Base-by-base conservation (phyloP, 73 alveolate species). In the Stentor roeselii region DNA sequence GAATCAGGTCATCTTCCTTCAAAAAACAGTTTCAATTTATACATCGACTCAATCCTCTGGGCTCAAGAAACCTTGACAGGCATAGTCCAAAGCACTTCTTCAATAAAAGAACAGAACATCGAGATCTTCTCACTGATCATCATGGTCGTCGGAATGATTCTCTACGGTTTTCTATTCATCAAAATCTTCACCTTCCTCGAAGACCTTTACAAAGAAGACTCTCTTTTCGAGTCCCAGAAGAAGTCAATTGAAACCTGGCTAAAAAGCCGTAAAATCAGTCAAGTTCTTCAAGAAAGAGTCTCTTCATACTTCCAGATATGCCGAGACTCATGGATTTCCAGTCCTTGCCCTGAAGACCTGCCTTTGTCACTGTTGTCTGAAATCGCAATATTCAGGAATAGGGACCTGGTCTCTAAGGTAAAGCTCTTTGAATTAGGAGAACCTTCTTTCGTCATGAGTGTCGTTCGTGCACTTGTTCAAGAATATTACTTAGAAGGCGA, bases 111-210 rank as follows among this genome's bases (percentile, higher is more conserved):
- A 11, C 30, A 6, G 6, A 21, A 50, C 21, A 6, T 11, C 6
- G 21, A 50, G 21, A 21, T 50, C 21, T 50, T 50, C 30, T 11
- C 30, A 11, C 21, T 50, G 67, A 11, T 50, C 21, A 50, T 91
- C 59, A 89, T 91, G 94, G 87, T 80, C 3, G 82, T 80, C 37
- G 96, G 96, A 15, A 90, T 84, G 0, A 75, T 87, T 67, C 82
- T 87, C 60, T 91, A 82, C 77, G 94, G 92, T n/a, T 84, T 58
- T 50, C 67, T 91, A 86, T 91, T 88, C 60, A 92, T 89, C 30
- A 36, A 39, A 59, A 84, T 91, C 58, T 86, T 87, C 3, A 84
- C 78, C 2, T 38, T 85, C 2, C 84, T 91, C 3, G n/a, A n/a
- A n/a, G n/a, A n/a, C n/a, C n/a, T n/a, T n/a, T n/a, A n/a, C n/a